Evolutionary conservation across 1,284 basidiomycete species (phyloP), one percentile per base, ranked within the genome.

Genomic region (Cerioporus squamosus): DNA sequence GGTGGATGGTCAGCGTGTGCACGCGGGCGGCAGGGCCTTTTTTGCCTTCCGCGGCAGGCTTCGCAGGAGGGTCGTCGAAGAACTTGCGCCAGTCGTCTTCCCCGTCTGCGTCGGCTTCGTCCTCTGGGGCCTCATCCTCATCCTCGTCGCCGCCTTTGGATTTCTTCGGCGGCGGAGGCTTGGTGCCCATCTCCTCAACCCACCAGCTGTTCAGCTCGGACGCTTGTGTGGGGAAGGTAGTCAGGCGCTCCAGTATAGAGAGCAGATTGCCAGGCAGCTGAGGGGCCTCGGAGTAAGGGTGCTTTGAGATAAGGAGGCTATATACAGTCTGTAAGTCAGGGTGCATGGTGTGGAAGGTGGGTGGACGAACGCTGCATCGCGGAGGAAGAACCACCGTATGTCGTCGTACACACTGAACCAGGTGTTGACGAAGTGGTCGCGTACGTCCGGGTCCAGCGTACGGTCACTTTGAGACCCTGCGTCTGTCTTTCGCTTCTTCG

Each of bases 371-470:
- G 82, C 85, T 26, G 91, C 80, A 68, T 97, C 95, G 39, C 91
- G 85, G 59, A 98, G 83, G 77, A 97, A 97, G 73, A 93, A 94
- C 89, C 93, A 97, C 57, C 96, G 87, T 24, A 98, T 80, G 71
- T 98, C 97, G 63, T 96, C 93, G 71, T 96, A 78, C 17, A 91
- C 85, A 63, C 86, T 87, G 60, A 94, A 81, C 86, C 88, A 94
- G 10, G 81, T 85, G 39, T 85, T 81, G 57, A 87, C 75, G 68
- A 93, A 92, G 24, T 81, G 72, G 51, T 87, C 79, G 22, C 83
- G 75, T 9, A 93, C 86, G 62, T 91, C 88, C 2, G 77, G 51
- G 47, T 87, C 80, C 24, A 87, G 72, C 43, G 74, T 69, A 2
- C 77, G 73, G 23, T 74, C 71, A 20, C 65, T 68, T 43, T 52